Evolutionary conservation across 228 moss, liverwort and hornwort species (phyloP), one percentile per base, ranked within the genome.

Genomic region (Sphagnum fallax): DNA sequence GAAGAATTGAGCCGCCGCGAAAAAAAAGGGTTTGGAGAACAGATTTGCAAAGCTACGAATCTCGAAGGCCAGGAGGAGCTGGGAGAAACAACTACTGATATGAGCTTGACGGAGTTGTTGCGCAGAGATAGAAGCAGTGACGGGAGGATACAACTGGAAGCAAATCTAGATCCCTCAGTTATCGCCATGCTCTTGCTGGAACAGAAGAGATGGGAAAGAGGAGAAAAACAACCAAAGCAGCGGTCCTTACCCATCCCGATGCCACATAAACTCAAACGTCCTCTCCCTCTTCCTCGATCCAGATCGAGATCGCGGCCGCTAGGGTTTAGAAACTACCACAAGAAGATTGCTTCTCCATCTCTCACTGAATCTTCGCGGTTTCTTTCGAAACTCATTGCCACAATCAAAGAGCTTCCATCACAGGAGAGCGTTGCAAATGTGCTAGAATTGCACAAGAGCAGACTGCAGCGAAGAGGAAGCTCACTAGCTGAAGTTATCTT

Each of bases 191-290:
- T 55, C 2, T 55, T 12, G 8, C 12, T 55, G 55, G 55, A 55
- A 12, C 55, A 8, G 12, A 55, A 8, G 59, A 80, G 78, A 57
- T 47, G 67, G 8, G 72, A 80, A 5, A 8, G 72, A 60, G 69
- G 64, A 5, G 76, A 67, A 53, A 76, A 82, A 16, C 74, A 78
- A 49, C 76, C 70, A 68, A 72, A 61, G 53, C 78, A 76, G 4
- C 87, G 83, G 65, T 67, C 74, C 53, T 66, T 85, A 67, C 85
- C 88, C n/a, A 73, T 82, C 75, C 82, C 84, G 61, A 73, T 85
- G 85, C 88, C 88, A 12, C 85, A 85, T 68, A 88, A 87, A 67
- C 52, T 87, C 67, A 76, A 73, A 6, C 75, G 84, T 4, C 84
- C 84, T 7, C 47, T 81, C 53, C 73, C 74, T 68, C 65, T 85